Conservation (phyloP, 768 basidiomycete genomes). For the Trametes cubensis region DNA sequence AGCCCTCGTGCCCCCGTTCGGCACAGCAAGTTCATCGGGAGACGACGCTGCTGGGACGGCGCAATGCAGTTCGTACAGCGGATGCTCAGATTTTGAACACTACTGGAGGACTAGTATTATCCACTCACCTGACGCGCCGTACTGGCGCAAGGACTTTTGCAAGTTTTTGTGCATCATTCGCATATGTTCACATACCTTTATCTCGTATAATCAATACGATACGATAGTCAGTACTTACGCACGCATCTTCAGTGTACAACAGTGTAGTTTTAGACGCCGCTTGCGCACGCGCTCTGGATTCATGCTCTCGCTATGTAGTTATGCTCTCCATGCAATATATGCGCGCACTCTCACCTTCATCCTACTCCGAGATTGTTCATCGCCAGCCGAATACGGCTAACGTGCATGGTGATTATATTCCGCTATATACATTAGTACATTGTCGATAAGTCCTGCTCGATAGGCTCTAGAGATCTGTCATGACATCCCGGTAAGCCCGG, state of each 20-base stretch:
- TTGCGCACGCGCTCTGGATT: not conserved
- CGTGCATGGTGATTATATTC: not conserved
- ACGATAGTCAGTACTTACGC: not conserved
- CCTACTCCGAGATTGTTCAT: no score
- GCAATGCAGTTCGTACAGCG: not conserved
- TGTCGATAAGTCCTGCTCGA: not conserved
- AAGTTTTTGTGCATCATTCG: not conserved
- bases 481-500: conserved; percentile 5
- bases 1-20: no score
- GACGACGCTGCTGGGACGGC: conserved; percentile 11
- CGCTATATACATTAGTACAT: not conserved
- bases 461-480: conserved; percentile 10
- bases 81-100: not conserved
- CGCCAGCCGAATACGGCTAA: not conserved
- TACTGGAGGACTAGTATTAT: not conserved
- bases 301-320: not conserved
- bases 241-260: not conserved
- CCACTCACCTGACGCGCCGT: not conserved
- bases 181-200: not conserved
- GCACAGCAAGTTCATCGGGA: not conserved
- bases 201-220: not conserved
- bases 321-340: no score
- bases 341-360: no score
- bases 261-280: not conserved
- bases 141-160: not conserved